These are phyloP conservation scores for Heliosperma pusillum DNA, from an alignment of 148 eudicot species.

Conservation along the genomic window DNA sequence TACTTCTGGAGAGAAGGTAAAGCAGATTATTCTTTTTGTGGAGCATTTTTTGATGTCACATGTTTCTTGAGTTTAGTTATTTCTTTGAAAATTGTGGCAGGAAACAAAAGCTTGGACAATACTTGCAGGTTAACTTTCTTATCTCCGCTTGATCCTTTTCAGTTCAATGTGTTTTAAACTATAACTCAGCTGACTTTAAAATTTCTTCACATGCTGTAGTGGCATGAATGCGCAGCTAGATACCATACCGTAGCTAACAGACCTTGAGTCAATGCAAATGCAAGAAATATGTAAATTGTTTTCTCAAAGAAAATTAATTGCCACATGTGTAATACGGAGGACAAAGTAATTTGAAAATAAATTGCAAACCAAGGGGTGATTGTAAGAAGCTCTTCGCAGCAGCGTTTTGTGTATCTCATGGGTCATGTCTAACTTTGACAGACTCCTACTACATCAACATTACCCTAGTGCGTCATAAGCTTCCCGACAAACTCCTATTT, in stretches of 20 bases:
- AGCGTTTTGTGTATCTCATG: background rate
- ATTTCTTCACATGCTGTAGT: background rate
- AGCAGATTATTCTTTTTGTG: constrained; percentile 8
- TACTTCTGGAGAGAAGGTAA: constrained; percentile 97
- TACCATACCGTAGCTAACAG: background rate
- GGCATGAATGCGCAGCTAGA: background rate
- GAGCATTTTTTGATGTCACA: background rate
- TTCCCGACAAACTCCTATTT: background rate
- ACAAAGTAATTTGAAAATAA: background rate
- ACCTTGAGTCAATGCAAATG: background rate
- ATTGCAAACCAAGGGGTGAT: background rate
- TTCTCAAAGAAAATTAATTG: background rate
- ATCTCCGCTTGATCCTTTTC: background rate
- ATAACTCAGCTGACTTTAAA: background rate
- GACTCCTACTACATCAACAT: background rate
- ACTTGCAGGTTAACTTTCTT: constrained; percentile 54
- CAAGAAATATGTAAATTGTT: background rate
- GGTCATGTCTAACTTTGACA: background rate
- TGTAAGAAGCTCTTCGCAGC: background rate
- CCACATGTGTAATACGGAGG: too few relatives aligned
- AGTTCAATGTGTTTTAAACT: background rate
- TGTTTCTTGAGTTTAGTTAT: constrained; percentile 3
- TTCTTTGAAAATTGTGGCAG: constrained; percentile 32
- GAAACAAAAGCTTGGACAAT: constrained; percentile 99
- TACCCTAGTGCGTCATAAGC: background rate